Evolutionary conservation across 2,329 filamentous ascomycete species (phyloP).

Genomic region (Diaporthe destruens): DNA sequence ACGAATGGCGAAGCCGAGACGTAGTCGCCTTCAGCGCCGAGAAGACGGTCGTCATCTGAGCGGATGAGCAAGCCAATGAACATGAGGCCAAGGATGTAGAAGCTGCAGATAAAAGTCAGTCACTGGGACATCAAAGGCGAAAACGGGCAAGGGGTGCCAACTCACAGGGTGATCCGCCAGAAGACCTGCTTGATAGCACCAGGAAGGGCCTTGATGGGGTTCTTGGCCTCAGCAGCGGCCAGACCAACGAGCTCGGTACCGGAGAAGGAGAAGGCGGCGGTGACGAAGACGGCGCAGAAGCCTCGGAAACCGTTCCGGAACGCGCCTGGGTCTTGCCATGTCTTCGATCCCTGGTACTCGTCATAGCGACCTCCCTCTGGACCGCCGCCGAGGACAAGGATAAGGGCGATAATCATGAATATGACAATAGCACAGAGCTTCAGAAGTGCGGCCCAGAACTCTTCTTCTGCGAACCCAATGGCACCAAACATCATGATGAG

Average conservation of each 20-base stretch:
- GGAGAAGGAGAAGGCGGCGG: conserved; percentile 79
- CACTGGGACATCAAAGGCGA: not conserved
- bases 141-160: not conserved
- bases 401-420: conserved; percentile 73
- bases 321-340: conserved; percentile 64
- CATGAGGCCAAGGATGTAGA: conserved; percentile 66
- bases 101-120: conserved; percentile 45
- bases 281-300: conserved; percentile 79
- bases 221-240: conserved; percentile 77
- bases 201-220: conserved; percentile 80
- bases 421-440: conserved; percentile 70
- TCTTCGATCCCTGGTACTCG: conserved; percentile 62
- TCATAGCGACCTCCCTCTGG: conserved; percentile 60
- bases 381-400: conserved; percentile 71
- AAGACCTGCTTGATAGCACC: conserved; percentile 85
- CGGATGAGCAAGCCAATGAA: conserved; percentile 64
- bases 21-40: conserved; percentile 60
- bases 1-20: conserved; percentile 68
- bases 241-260: conserved; percentile 81
- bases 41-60: conserved; percentile 60
- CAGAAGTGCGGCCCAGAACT: conserved; percentile 69
- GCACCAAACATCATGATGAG: conserved; percentile 69
- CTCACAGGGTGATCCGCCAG: conserved; percentile 64
- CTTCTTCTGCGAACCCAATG: conserved; percentile 68
- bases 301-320: conserved; percentile 83